Evolutionary conservation across 495 filamentous ascomycete species (phyloP), one percentile per base, ranked within the genome.

Genomic region (Xylaria venustula): DNA sequence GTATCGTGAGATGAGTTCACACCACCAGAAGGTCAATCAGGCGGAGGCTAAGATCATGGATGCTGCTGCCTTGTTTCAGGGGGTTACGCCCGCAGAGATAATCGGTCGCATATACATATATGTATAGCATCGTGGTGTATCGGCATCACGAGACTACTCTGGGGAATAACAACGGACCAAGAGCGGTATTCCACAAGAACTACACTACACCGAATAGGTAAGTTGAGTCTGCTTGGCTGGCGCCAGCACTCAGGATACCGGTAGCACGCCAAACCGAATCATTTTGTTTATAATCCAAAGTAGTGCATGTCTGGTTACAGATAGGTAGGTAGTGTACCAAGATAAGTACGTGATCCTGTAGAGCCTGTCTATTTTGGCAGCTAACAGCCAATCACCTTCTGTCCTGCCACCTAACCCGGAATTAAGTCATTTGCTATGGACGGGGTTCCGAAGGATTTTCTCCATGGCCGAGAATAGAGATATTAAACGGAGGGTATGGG

Each of bases 211-310:
- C 5, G 5, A 40, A 3, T 17, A 3, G 11, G n/a, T 22, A 20
- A 46, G 54, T 22, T 28, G 20, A 58, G 30, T 11, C 30, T 34
- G 50, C 30, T 36, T 34, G 36, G 67, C 64, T 70, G 67, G 64
- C 67, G 67, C 67, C 67, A 67, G 55, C 67, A 63, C 28, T 40
- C n/a, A 58, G 22, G 48, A 49, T 52, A n/a, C n/a, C n/a, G n/a
- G n/a, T n/a, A 44, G 52, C 49, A 46, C 41, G 52, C 25, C 36
- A 41, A 49, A 63, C 64, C 53, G 52, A 23, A 57, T 59, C 62
- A 67, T 52, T 62, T 26, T 14, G 17, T 12, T 44, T 19, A 42
- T 40, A 19, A 20, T 41, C 53, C 28, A 34, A 5, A 36, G 46
- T 51, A 50, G 17, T 51, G 25, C 25, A 34, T n/a, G 30, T 34